Evolutionary conservation across 371 early-diverging fungal genomes (phyloP), one percentile per base, ranked within the genome.

Genomic region (Rhizopus microsporus): DNA sequence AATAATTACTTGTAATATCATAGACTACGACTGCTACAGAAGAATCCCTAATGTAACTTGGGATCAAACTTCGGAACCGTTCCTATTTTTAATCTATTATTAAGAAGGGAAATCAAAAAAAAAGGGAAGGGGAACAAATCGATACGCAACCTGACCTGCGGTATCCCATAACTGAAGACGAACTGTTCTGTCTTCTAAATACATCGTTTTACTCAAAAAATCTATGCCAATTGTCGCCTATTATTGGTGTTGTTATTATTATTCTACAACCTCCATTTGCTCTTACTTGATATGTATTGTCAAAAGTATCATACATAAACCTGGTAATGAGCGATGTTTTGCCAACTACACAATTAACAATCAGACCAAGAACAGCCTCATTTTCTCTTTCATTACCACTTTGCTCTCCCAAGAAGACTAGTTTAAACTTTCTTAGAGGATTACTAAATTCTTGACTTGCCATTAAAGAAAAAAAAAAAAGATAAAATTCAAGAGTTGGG

Each of bases 211-310:
- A 37, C 93, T 94, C 56, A 99, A 73, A 73, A 99, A 99, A 75
- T 99, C 99, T 61, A 99, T 97, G 60, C 99, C 99, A 60, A 99
- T 99, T n/a, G 99, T 99, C 3, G 99, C 99, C 88, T 97, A 51
- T 47, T n/a, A 31, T 31, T 1, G 16, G 30, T 49, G 7, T 23
- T 45, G 23, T 9, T 44, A 45, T 15, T 37, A 31, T 43, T 33
- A 2, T 33, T 49, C 38, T 42, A 15, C 5, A 42, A 43, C 15
- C 12, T 16, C 5, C 9, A 10, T 4, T 43, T 54, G 29, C 13
- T 6, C 55, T 45, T 82, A 92, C 92, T 78, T 91, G 93, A 73
- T 97, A 96, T 39, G 94, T 91, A 63, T 91, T 93, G 81, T 97
- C 96, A 70, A 97, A 97, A 30, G 94, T 94, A 67, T 96, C 96